Evolutionary conservation across 305 asterid species (phyloP).

Genomic region (Nicotiana rustica): DNA sequence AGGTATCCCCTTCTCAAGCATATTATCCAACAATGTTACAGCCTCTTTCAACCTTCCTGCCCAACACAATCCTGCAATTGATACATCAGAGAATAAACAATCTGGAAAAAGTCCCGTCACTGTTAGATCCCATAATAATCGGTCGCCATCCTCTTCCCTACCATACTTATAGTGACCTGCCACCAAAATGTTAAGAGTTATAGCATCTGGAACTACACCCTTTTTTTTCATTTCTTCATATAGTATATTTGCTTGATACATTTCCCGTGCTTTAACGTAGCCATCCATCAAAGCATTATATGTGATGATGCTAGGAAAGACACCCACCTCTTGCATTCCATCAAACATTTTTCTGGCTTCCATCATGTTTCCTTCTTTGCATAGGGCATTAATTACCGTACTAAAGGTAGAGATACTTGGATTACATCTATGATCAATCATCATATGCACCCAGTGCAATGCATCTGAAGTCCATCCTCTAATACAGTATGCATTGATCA

Average conservation of each 20-base stretch:
- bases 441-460: conserved; percentile 59
- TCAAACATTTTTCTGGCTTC: conserved; percentile 77
- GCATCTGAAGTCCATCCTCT: conserved; percentile 78
- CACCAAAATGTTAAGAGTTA: conserved; percentile 82
- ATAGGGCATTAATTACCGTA: conserved; percentile 67
- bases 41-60: conserved; percentile 83
- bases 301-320: conserved; percentile 56
- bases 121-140: conserved; percentile 61
- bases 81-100: conserved; percentile 58
- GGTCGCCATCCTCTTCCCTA: conserved; percentile 56
- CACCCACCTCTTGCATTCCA: conserved; percentile 66
- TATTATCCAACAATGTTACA: conserved; percentile 56
- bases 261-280: conserved; percentile 82
- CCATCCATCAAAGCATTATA: conserved; percentile 91
- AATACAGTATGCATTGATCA: conserved; percentile 83
- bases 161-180: conserved; percentile 85
- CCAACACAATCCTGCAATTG: conserved; percentile 79
- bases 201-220: conserved; percentile 75
- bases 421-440: conserved; percentile 72
- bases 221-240: conserved; percentile 76
- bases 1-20: conserved; percentile 78
- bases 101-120: conserved; percentile 51
- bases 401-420: conserved; percentile 73
- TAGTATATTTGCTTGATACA: conserved; percentile 63
- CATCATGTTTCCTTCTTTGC: conserved; percentile 83